A percentile compares a stretch with the other conserved stretches of the same genome.
phyloP scores from a whole-genome alignment of 441 rosid species.

The Adansonia gregorii region DNA sequence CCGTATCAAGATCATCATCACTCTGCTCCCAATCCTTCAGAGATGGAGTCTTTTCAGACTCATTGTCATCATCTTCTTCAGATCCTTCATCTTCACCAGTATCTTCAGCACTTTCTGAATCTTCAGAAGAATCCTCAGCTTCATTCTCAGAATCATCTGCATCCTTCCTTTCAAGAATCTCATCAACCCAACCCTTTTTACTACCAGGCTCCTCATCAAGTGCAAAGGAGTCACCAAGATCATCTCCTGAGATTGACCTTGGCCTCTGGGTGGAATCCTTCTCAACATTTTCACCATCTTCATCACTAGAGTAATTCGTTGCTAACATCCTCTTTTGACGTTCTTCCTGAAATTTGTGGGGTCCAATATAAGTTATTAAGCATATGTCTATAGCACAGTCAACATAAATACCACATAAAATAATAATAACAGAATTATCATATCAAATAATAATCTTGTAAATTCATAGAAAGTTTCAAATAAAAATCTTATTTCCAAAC shows the following conservation, averaged over 20 bases:
- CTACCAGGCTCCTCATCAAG: conserved; percentile 55
- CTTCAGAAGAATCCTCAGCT: conserved; percentile 62
- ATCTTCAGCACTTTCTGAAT: conserved; percentile 52
- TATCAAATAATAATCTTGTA: not conserved
- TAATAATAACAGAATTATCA: not conserved
- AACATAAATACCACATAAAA: not conserved
- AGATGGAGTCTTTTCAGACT: conserved; percentile 36
- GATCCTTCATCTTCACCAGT: conserved; percentile 45
- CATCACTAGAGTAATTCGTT: conserved; percentile 71
- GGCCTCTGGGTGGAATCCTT: conserved; percentile 42
- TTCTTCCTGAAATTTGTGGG: conserved; percentile 58
- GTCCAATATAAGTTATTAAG: not conserved
- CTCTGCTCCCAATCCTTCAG: conserved; percentile 90
- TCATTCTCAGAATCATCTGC: conserved; percentile 55
- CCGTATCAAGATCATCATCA: conserved; percentile 67
- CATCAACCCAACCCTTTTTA: conserved; percentile 83
- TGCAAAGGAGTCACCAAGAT: conserved; percentile 89
- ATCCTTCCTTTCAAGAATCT: conserved; percentile 70
- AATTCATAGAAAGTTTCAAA: not conserved
- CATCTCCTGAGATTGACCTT: conserved; percentile 74
- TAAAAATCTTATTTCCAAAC: not conserved
- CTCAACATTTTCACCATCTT: conserved; percentile 59
- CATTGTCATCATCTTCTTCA: conserved; percentile 48
- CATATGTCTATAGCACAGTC: not conserved
- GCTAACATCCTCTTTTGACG: conserved; percentile 83